These are phyloP conservation scores for Secale cereale DNA, from an alignment of 176 grass and related monocot genomes.

Conservation along the genomic window DNA sequence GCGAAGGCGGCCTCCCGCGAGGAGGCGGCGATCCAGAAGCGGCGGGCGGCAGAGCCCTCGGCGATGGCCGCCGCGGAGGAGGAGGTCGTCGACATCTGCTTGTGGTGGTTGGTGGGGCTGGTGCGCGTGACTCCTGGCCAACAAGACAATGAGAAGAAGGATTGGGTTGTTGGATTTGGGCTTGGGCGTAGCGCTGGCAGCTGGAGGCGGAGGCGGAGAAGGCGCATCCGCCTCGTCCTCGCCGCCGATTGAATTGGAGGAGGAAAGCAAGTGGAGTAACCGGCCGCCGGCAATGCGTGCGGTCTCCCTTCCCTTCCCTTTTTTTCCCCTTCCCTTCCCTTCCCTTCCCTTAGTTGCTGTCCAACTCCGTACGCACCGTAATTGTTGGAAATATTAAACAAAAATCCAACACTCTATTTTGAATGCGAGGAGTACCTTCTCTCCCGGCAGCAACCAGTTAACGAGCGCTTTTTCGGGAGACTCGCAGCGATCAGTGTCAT, in stretches of 20 bases:
- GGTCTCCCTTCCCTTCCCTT: not conserved
- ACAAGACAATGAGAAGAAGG: not conserved
- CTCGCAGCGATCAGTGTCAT: no score
- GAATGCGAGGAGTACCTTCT: no score
- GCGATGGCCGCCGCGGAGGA: conserved; percentile 42
- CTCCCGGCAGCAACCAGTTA: no score
- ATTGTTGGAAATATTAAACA: no score
- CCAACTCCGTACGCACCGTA: no score
- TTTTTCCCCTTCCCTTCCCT: no score
- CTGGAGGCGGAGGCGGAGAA: conserved; percentile 29
- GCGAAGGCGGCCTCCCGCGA: conserved; percentile 75
- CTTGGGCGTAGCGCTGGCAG: not conserved
- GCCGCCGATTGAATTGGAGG: not conserved
- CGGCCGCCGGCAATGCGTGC: conserved; percentile 7
- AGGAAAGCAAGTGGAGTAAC: not conserved
- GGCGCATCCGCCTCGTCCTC: conserved; percentile 17
- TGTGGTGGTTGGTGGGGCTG: not conserved
- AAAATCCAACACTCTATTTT: no score
- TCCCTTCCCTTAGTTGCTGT: no score
- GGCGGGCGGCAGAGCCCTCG: conserved; percentile 67
- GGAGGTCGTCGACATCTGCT: conserved; percentile 28
- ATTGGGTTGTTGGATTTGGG: not conserved
- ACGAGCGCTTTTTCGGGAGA: no score
- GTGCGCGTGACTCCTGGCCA: not conserved
- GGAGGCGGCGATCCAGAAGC: conserved; percentile 76